Base-by-base conservation (phyloP, 2,329 filamentous ascomycete genomes). In the Exophiala sp. region DNA sequence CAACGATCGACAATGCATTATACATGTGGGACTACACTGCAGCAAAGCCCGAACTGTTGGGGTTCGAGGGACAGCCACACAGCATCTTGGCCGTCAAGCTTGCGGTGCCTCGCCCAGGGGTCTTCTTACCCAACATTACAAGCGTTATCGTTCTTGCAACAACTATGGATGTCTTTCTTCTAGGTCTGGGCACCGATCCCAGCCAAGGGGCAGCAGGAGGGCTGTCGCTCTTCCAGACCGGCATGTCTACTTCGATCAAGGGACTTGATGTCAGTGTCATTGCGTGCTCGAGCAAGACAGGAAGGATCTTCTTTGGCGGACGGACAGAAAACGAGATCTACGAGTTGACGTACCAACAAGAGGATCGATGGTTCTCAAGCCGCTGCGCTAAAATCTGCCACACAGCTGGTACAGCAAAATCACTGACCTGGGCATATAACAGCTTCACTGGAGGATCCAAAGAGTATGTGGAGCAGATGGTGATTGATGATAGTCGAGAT, bases 21-120 rank as follows among this genome's bases (percentile, higher is more conserved):
- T 99, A 96, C 69, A 79, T 99, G 12, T 99, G 95, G 95, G 92
- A 99, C 72, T 99, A 96, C 70, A 96, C 91, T 5, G 83, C 90
- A 68, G 85, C 89, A n/a, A 89, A 92, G 63, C 90, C 92, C 4
- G 89, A 96, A 68, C 78, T 96, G 39, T 87, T 96, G 61, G 92
- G 92, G 14, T 96, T 89, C 66, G 92, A 97, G 69, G 91, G 96
- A 63, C 88, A 92, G 70, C 79, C 85, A 5, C 85, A 95, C 68
- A 89, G 85, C 61, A 97, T 99, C 65, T 91, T 90, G 39, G 85
- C 89, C n/a, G 88, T 99, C 40, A 91, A 89, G 63, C 81, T 99
- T 43, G 87, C 95, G 10, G 83, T 85, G 47, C 94, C 94, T 6
- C 89, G 91, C 63, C 77, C 84, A 0, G 89, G 90, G 20, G 94